Base-by-base conservation (phyloP, 2,329 filamentous ascomycete genomes). In the Monilinia aucupariae region DNA sequence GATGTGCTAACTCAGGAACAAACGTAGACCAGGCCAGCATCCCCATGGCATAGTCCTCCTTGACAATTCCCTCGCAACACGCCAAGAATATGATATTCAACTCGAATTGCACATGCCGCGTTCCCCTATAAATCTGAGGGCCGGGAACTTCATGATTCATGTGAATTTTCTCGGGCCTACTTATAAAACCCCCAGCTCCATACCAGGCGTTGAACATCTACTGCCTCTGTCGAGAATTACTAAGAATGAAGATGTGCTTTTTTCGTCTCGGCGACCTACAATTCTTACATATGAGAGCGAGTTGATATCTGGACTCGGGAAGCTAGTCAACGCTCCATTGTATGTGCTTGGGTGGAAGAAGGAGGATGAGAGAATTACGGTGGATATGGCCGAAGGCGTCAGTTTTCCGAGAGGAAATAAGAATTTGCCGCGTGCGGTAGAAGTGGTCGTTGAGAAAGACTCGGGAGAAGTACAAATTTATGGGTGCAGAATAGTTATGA, bases 131-230 rank as follows among this genome's bases (percentile, higher is more conserved):
- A 99, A 99, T 71, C 77, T 89, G 27, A 83, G 82, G 2, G 83
- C 84, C 17, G 94, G 94, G 34, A 97, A 97, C 77, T 97, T 97
- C 80, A 99, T 99, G 94, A 79, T 97, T 22, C 87, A 90, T 53
- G 78, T 96, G 20, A 83, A 85, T 65, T 82, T 96, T 59, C 81
- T 90, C 56, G 80, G 80, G 32, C 76, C 77, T 30, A 74, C 76
- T 30, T 75, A 76, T 10, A 74, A 70, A 4, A 75, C 73, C 62
- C 65, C 72, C 59, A 71, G 68, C 34, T 73, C 69, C 34, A 69
- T 70, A 43, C 10, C 72, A 76, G 62, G 65, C 69, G 13, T 58
- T 27, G 54, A 58, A 25, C 30, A 58, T 25, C 41, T 61, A 43
- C 39, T 54, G 3, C 59, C 59, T 48, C 32, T 56, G 7, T 48